phyloP scores from a whole-genome alignment of 768 basidiomycete genomes.

The Amanita jacksonii region DNA sequence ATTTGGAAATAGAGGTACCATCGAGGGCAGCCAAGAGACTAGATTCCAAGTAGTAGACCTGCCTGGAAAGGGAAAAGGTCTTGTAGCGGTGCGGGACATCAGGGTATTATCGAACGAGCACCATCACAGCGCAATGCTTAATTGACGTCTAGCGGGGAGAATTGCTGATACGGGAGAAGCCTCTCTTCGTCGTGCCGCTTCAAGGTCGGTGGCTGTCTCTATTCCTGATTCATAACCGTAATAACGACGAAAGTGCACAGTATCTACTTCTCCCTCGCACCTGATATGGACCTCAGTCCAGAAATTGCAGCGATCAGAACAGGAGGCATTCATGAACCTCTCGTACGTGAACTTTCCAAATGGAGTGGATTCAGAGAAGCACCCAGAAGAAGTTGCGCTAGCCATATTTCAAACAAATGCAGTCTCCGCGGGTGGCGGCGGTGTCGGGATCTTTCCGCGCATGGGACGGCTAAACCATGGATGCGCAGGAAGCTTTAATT shows the following conservation, averaged over 20 bases:
- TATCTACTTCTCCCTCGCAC: constrained; percentile 33
- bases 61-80: constrained; percentile 46
- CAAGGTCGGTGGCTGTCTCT: constrained; percentile 27
- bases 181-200: constrained; percentile 42
- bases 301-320: constrained; percentile 22
- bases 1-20: background rate
- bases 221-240: background rate
- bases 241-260: constrained; percentile 17
- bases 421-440: constrained; percentile 40
- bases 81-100: constrained; percentile 42
- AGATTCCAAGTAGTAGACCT: constrained; percentile 35
- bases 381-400: constrained; percentile 39
- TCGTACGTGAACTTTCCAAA: constrained; percentile 47
- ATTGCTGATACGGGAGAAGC: constrained; percentile 42
- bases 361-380: constrained; percentile 25
- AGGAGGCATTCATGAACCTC: constrained; percentile 39
- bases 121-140: background rate
- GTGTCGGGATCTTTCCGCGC: constrained; percentile 55
- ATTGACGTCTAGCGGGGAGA: constrained; percentile 42
- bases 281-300: constrained; percentile 30
- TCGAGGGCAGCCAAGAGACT: background rate
- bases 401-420: constrained; percentile 64
- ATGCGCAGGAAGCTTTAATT: constrained; percentile 59
- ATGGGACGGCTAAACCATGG: constrained; percentile 65
- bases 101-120: constrained; percentile 21